A percentile compares a stretch with the other conserved stretches of the same genome.
These are phyloP conservation scores for Glonium stellatum DNA, from an alignment of 495 filamentous ascomycete genomes.

Conservation along the genomic window DNA sequence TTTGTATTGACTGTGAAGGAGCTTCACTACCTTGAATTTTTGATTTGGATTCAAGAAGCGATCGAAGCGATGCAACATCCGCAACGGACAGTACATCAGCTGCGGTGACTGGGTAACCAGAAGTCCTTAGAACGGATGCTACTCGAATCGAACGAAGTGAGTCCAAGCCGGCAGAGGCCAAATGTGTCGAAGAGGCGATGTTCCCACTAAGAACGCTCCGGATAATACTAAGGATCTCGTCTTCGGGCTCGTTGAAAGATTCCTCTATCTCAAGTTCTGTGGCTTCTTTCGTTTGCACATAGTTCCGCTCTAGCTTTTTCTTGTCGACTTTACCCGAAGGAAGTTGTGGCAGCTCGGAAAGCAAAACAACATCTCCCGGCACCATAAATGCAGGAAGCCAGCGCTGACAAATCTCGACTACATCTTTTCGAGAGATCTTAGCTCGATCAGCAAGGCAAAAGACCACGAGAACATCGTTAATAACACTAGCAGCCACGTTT, in stretches of 20 bases:
- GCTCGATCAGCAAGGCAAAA: slow-evolving; percentile 52
- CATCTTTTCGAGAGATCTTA: slow-evolving; percentile 30
- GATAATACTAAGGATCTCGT: slow-evolving; percentile 43
- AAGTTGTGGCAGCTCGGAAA: slow-evolving; percentile 57
- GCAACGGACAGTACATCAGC: slow-evolving; percentile 48
- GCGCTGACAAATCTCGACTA: slow-evolving; percentile 52
- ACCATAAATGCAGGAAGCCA: slow-evolving; percentile 78
- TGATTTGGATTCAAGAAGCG: slow-evolving; percentile 2
- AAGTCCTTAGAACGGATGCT: slow-evolving; percentile 49
- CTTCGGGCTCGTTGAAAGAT: slow-evolving; percentile 18
- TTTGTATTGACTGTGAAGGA: not conserved
- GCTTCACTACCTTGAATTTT: not conserved
- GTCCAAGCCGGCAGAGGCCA: slow-evolving; percentile 58
- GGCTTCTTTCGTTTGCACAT: slow-evolving; percentile 31
- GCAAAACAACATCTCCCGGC: slow-evolving; percentile 58
- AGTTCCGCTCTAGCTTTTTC: slow-evolving; percentile 54
- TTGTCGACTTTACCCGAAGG: slow-evolving; percentile 75
- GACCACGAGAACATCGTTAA: slow-evolving; percentile 54
- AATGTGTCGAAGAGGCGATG: slow-evolving; percentile 36
- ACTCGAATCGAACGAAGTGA: slow-evolving; percentile 65
- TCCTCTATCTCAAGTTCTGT: slow-evolving; percentile 21
- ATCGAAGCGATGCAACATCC: slow-evolving; percentile 7
- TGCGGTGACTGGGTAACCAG: slow-evolving; percentile 47
- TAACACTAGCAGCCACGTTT: slow-evolving; percentile 53
- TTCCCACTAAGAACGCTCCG: slow-evolving; percentile 43